Base-by-base conservation (phyloP, 768 basidiomycete genomes). In the Cytidiella melzeri region DNA sequence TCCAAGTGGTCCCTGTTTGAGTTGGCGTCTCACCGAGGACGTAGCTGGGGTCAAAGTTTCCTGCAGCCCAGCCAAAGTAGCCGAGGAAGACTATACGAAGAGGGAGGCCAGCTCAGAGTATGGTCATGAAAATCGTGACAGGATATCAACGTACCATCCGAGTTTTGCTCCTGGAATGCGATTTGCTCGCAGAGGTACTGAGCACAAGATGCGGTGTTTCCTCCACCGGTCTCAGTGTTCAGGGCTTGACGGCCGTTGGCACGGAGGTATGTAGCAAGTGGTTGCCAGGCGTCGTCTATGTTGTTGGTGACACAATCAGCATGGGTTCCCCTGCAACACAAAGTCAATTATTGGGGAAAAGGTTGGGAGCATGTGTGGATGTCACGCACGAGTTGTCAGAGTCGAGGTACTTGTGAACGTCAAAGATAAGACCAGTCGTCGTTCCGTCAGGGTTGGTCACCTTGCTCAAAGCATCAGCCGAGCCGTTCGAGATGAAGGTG, bases 401-500 rank as follows among this genome's bases (percentile, higher is more conserved):
- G 61, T 83, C 80, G 42, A 79, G 72, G 64, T 81, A 82, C 58
- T 79, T 76, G 70, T 83, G 81, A 2, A 81, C 79, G 55, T 83
- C 81, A 56, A 83, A 74, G 50, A 83, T 64, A 37, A 82, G 69
- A 57, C 69, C 68, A 20, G 63, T 70, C 12, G 48, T 67, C 19
- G 63, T 68, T 4, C 75, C 73, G 52, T 78, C 75, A 25, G 68
- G 71, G 54, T 77, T 77, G 4, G 42, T 67, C 30, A 79, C 72
- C 38, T 57, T 67, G 53, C 53, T 57, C 26, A 83, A 65, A 2
- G 79, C 74, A 12, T 68, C 69, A 1, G 72, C 77, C 23, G 76
- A 77, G 4, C 73, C 74, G 42, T 74, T 74, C 2, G 73, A 71
- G 38, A 77, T 61, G 52, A 80, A 81, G 0, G 73, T 72, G 40